A percentile compares a stretch with the other conserved stretches of the same genome.
Evolutionary conservation across 352 stramenopile species (phyloP).

Genomic region (Globisporangium abappressorium): DNA sequence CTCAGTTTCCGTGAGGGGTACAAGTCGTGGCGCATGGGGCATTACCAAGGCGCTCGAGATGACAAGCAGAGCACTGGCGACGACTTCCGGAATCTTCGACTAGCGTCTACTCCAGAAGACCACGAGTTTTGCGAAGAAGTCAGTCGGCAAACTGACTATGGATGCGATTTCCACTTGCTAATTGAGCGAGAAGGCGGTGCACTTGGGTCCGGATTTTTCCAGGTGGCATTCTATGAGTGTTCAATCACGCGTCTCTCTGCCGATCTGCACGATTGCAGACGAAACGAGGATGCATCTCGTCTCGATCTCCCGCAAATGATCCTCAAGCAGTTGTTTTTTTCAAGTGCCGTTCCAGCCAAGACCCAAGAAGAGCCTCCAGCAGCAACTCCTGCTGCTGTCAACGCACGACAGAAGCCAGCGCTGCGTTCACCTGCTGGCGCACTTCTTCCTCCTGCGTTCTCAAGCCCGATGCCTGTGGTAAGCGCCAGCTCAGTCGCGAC

Average conservation of each 20-base stretch:
- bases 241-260: constrained; percentile 58
- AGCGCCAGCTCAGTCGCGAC: constrained; percentile 33
- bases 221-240: constrained; percentile 87
- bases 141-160: constrained; percentile 47
- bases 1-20: constrained; percentile 81
- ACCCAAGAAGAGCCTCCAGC: constrained; percentile 21
- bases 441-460: not conserved
- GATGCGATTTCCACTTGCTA: constrained; percentile 75
- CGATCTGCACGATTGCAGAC: constrained; percentile 32
- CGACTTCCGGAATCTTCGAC: constrained; percentile 43
- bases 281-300: constrained; percentile 20
- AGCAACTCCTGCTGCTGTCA: constrained; percentile 21
- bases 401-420: constrained; percentile 21
- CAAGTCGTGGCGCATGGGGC: constrained; percentile 83
- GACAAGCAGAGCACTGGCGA: constrained; percentile 55
- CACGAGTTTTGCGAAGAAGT: constrained; percentile 78
- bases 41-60: constrained; percentile 70
- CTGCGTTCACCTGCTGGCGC: constrained; percentile 18
- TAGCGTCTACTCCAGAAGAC: constrained; percentile 61
- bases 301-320: constrained; percentile 44
- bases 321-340: constrained; percentile 56
- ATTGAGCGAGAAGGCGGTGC: constrained; percentile 52
- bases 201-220: constrained; percentile 75
- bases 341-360: constrained; percentile 15
- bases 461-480: constrained; percentile 14